Percentiles rank a stretch among this genome's conserved stretches.
phyloP scores from a whole-genome alignment of 345 rosid genomes.

The Gossypium ekmanianum region DNA sequence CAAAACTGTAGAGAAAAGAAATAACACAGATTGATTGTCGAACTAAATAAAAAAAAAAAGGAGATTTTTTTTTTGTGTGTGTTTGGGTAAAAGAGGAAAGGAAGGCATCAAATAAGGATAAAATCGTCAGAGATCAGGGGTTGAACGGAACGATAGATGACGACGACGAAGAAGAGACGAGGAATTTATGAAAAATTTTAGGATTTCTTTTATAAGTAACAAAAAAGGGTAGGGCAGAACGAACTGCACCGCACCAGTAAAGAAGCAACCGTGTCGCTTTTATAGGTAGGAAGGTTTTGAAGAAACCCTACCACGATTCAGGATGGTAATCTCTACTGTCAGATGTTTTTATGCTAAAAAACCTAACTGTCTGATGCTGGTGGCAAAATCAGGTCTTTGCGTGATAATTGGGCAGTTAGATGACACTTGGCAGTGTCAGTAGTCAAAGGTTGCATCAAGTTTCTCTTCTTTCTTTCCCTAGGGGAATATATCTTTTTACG shows the following conservation, averaged over 20 bases:
- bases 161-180: slow-evolving; percentile 25
- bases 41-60: background rate
- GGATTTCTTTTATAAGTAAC: slow-evolving; percentile 11
- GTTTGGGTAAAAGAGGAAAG: slow-evolving; percentile 18
- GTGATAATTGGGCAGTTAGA: background rate
- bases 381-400: background rate
- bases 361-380: background rate
- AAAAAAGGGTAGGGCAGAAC: slow-evolving; percentile 42
- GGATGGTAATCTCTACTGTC: slow-evolving; percentile 20
- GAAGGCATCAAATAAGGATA: slow-evolving; percentile 24
- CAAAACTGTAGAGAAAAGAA: slow-evolving; percentile 16
- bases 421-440: slow-evolving; percentile 12
- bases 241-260: slow-evolving; percentile 49
- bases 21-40: slow-evolving; percentile 3
- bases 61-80: background rate
- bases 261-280: slow-evolving; percentile 18
- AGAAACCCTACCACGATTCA: slow-evolving; percentile 32
- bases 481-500: no score
- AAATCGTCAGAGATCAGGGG: slow-evolving; percentile 32
- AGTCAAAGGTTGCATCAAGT: background rate
- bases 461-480: no score
- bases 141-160: slow-evolving; percentile 19
- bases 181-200: slow-evolving; percentile 20
- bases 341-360: slow-evolving; percentile 6
- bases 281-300: slow-evolving; percentile 17